Conservation (phyloP, 2,329 filamentous ascomycete genomes). For the Aplosporella prunicola region DNA sequence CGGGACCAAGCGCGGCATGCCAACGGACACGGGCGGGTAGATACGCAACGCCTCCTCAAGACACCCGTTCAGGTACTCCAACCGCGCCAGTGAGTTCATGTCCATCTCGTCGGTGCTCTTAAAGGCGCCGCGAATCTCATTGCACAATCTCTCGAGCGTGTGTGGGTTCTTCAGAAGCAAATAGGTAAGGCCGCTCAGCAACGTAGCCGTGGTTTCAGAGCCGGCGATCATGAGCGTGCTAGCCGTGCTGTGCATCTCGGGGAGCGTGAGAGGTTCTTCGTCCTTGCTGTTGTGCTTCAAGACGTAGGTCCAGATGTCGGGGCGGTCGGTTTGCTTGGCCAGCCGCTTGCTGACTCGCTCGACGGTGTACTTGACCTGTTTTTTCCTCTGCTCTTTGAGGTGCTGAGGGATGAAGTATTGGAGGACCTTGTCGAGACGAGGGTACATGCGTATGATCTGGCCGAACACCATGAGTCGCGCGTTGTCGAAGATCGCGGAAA, state of each 20-base stretch:
- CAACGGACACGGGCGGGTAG: conserved; percentile 32
- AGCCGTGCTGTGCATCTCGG: conserved; percentile 1
- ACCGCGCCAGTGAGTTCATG: background rate
- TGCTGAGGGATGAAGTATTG: background rate
- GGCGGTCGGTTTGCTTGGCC: background rate
- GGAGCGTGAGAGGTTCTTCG: background rate
- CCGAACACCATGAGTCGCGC: conserved; percentile 9
- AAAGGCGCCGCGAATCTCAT: background rate
- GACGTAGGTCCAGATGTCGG: conserved; percentile 3
- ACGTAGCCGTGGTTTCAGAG: conserved; percentile 33
- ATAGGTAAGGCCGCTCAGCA: conserved; percentile 28
- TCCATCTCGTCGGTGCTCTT: background rate
- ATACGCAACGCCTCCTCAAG: conserved; percentile 34
- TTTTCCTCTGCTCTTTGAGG: background rate
- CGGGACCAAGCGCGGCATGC: conserved; percentile 25
- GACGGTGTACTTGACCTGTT: background rate
- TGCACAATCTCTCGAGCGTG: background rate
- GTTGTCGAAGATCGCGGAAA: conserved; percentile 19
- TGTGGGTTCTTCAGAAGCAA: conserved; percentile 20
- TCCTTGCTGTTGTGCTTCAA: conserved; percentile 1
- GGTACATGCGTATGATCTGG: background rate
- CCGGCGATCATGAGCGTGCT: conserved; percentile 23
- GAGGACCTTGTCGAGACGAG: background rate
- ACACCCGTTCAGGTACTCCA: conserved; percentile 13
- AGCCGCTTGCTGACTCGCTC: background rate